Conservation (phyloP, 768 basidiomycete genomes). For the Lenzites betulinus region DNA sequence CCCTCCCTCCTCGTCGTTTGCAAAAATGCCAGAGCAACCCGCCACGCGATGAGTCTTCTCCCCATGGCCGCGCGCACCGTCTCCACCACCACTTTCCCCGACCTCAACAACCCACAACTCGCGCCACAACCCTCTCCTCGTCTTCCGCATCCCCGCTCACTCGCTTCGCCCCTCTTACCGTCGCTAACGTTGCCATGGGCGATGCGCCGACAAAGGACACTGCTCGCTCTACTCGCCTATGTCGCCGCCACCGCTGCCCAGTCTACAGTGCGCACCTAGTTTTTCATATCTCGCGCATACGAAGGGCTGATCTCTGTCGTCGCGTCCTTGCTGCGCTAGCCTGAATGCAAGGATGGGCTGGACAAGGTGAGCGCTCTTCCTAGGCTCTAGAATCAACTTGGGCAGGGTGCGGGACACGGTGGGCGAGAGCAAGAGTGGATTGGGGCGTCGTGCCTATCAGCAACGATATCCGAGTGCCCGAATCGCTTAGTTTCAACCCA, state of each 20-base stretch:
- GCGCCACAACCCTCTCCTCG: background rate
- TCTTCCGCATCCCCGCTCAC: background rate
- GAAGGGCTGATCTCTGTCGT: background rate
- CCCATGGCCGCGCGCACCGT: background rate
- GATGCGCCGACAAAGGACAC: background rate
- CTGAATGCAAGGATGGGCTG: conserved; percentile 10
- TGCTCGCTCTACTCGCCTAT: background rate
- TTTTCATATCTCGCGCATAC: background rate
- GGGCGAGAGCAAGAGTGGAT: no score
- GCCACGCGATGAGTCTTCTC: no score
- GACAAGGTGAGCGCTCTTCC: conserved; percentile 8
- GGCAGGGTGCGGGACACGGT: background rate
- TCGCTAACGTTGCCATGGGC: background rate
- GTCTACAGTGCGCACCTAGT: conserved; percentile 2
- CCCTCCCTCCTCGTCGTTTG: background rate
- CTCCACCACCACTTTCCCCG: no score
- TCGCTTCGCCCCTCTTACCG: no score
- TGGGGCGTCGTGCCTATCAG: background rate
- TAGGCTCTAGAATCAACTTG: background rate
- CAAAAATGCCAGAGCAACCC: background rate
- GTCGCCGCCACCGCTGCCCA: background rate
- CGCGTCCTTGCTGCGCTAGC: background rate
- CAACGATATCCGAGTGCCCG: background rate
- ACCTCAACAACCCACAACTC: background rate
- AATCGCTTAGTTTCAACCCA: no score